phyloP scores from a whole-genome alignment of 2,329 filamentous ascomycete species.

The Lecanosticta acicola region DNA sequence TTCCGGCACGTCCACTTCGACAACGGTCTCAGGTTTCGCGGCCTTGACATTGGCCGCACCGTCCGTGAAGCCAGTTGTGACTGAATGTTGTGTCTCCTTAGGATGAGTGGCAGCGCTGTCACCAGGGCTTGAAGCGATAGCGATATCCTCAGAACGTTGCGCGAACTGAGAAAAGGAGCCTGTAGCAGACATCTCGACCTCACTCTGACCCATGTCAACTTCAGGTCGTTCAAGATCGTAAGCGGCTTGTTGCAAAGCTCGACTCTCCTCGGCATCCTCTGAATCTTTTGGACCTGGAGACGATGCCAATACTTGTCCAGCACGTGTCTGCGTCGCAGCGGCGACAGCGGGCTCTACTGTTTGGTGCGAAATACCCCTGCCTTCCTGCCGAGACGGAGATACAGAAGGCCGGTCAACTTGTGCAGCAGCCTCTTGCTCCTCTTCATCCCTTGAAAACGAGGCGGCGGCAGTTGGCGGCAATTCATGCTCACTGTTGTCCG shows the following conservation, averaged over 20 bases:
- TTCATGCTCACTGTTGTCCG: slow-evolving; percentile 5
- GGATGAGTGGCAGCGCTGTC: no score
- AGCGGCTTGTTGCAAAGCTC: background rate
- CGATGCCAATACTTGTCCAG: background rate
- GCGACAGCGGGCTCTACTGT: no score
- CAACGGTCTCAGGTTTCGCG: background rate
- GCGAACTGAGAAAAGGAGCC: background rate
- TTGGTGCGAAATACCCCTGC: no score
- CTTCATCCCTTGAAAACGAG: background rate
- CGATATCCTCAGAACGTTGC: background rate
- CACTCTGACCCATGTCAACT: background rate
- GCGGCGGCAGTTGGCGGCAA: background rate
- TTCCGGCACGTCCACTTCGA: background rate
- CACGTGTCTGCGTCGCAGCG: no score
- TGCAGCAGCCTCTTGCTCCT: no score
- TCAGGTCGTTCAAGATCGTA: background rate
- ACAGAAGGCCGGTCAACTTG: no score
- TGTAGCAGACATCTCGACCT: background rate
- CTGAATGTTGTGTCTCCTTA: no score
- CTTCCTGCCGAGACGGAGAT: no score
- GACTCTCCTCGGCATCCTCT: slow-evolving; percentile 1
- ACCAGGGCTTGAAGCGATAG: background rate
- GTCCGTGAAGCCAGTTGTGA: no score
- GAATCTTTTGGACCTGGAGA: background rate
- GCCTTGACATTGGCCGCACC: no score